phyloP scores from a whole-genome alignment of 2,329 filamentous ascomycete species.

The Ceratocystis albifundus region DNA sequence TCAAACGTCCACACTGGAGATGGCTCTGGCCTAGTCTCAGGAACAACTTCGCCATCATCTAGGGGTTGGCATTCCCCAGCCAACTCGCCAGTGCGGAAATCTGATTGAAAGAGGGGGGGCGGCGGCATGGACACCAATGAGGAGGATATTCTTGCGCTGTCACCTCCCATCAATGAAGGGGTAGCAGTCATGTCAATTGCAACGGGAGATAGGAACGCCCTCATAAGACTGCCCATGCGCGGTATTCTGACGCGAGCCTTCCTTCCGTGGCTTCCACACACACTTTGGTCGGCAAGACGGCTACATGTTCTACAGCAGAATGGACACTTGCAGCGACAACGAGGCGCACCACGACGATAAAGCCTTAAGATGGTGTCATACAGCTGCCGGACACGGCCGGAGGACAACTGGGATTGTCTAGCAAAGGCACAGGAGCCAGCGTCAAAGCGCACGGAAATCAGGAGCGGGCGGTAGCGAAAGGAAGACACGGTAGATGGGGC shows the following conservation, averaged over 20 bases:
- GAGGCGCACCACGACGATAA: conserved; percentile 1
- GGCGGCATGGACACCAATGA: not conserved
- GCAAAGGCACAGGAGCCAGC: conserved; percentile 11
- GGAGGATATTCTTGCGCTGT: not conserved
- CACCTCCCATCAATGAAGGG: not conserved
- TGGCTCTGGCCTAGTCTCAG: not conserved
- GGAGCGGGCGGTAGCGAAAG: not conserved
- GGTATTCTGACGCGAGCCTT: conserved; percentile 8
- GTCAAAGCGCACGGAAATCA: conserved; percentile 9
- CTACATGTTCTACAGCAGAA: conserved; percentile 15
- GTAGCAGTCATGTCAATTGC: not conserved
- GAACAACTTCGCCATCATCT: not conserved
- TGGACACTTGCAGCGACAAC: conserved; percentile 8
- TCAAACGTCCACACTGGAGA: not conserved
- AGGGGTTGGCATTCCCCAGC: not conserved
- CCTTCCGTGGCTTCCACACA: not conserved
- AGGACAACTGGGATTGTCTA: not conserved
- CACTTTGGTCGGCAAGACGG: conserved; percentile 5
- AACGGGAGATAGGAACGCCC: conserved; percentile 8
- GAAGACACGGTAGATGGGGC: not conserved
- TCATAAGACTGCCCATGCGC: conserved; percentile 9
- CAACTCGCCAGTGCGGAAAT: not conserved
- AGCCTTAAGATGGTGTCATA: conserved; percentile 7
- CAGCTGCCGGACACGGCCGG: conserved; percentile 5
- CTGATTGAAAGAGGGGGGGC: not conserved